A percentile compares a stretch with the other conserved stretches of the same genome.
phyloP scores from a whole-genome alignment of 2,329 filamentous ascomycete species.

The Phyllosticta citriasiana region DNA sequence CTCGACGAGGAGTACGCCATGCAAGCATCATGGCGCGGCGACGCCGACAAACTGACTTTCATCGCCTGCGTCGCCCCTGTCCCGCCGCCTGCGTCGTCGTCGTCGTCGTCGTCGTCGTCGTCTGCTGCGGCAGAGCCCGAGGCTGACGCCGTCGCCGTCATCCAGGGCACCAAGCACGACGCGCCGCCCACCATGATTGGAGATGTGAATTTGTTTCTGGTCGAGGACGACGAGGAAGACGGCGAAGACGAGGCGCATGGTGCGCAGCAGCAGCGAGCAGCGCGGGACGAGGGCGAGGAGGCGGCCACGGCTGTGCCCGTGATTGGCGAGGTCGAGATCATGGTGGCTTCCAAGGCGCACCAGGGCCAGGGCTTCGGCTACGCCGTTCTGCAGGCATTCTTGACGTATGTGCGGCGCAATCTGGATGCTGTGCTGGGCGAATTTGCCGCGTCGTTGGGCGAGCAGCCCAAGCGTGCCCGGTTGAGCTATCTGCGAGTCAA shows the following conservation, averaged over 20 bases:
- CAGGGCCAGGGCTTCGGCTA: conserved; percentile 56
- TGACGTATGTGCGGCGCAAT: conserved; percentile 56
- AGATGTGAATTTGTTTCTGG: conserved; percentile 60
- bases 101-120: conserved; percentile 15
- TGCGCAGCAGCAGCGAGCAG: conserved; percentile 4
- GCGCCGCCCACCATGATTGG: conserved; percentile 38
- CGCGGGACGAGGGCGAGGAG: background rate
- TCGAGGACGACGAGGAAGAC: conserved; percentile 20
- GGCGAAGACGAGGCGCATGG: conserved; percentile 10
- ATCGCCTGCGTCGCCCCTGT: conserved; percentile 52
- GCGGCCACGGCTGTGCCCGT: conserved; percentile 14
- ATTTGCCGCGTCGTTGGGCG: conserved; percentile 28
- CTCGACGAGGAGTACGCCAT: conserved; percentile 80
- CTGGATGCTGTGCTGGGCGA: conserved; percentile 47
- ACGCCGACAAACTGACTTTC: conserved; percentile 83
- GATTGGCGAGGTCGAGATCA: conserved; percentile 73
- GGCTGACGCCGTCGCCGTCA: conserved; percentile 4
- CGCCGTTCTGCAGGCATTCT: conserved; percentile 55
- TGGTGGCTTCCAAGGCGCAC: conserved; percentile 57
- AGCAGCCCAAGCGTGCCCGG: conserved; percentile 11
- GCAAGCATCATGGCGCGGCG: conserved; percentile 75
- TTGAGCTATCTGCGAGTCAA: conserved; percentile 49
- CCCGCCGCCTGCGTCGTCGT: conserved; percentile 1
- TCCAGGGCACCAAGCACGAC: conserved; percentile 43
- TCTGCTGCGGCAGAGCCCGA: conserved; percentile 12